A percentile compares a stretch with the other conserved stretches of the same genome.
Evolutionary conservation across 2,329 filamentous ascomycete species (phyloP).

Genomic region (Leptosphaerulina australis): DNA sequence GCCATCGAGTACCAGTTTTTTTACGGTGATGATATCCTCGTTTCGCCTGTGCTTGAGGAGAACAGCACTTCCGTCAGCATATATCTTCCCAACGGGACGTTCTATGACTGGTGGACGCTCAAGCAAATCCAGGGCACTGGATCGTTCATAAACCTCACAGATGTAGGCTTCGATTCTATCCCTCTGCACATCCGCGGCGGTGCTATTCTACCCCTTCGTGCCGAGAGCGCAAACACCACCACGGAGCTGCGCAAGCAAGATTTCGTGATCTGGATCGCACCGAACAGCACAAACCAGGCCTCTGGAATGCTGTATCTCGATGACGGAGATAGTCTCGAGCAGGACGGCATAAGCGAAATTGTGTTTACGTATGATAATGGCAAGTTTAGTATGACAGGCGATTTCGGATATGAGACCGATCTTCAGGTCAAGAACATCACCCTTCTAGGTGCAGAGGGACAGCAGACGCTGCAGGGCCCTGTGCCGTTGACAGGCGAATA

Average conservation of each 20-base stretch:
- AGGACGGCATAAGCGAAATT: slow-evolving; percentile 62
- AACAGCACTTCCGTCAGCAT: slow-evolving; percentile 59
- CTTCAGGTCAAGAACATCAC: slow-evolving; percentile 36
- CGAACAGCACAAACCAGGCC: slow-evolving; percentile 67
- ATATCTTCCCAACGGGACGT: slow-evolving; percentile 63
- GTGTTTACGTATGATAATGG: slow-evolving; percentile 65
- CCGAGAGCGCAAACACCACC: slow-evolving; percentile 64
- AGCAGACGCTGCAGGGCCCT: slow-evolving; percentile 62
- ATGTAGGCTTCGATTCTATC: slow-evolving; percentile 60
- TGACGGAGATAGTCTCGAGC: slow-evolving; percentile 72
- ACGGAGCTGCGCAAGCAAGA: slow-evolving; percentile 67
- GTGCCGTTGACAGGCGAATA: slow-evolving; percentile 28
- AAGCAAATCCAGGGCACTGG: slow-evolving; percentile 56
- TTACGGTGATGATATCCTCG: slow-evolving; percentile 62
- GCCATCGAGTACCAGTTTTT: slow-evolving; percentile 62
- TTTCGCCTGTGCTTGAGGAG: slow-evolving; percentile 62
- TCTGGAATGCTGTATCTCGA: slow-evolving; percentile 74
- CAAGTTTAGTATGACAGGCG: slow-evolving; percentile 58
- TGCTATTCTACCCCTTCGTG: slow-evolving; percentile 65
- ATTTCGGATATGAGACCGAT: slow-evolving; percentile 58
- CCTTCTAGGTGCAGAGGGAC: slow-evolving; percentile 30
- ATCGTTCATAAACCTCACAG: slow-evolving; percentile 50
- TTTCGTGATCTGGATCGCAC: slow-evolving; percentile 75
- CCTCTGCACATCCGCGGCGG: slow-evolving; percentile 71
- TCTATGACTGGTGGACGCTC: slow-evolving; percentile 66